Percentiles rank a stretch among this genome's conserved stretches.
Conservation (phyloP, 805 yeast species). For the Saccharomycopsis fodiens region DNA sequence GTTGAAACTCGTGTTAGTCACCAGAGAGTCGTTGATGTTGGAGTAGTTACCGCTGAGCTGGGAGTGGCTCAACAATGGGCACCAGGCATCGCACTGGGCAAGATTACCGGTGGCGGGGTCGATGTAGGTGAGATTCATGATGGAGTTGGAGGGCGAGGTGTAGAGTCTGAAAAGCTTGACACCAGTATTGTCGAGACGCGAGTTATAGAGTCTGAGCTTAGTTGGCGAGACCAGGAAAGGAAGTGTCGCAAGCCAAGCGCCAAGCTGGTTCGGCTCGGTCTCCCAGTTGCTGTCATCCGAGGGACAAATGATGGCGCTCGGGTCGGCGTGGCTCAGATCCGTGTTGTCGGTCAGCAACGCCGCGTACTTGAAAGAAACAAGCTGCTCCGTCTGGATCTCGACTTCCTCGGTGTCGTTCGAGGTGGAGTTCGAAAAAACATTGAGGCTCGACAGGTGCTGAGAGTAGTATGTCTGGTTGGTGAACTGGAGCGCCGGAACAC, state of each 20-base stretch:
- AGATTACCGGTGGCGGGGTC: constrained; percentile 61
- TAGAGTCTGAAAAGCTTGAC: constrained; percentile 62
- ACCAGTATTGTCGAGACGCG: constrained; percentile 40
- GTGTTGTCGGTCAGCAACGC: constrained; percentile 42
- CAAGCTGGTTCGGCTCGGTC: constrained; percentile 39
- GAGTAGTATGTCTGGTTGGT: constrained; percentile 23
- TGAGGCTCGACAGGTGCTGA: constrained; percentile 6
- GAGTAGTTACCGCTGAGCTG: constrained; percentile 28
- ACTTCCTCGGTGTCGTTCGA: constrained; percentile 34
- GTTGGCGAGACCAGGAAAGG: constrained; percentile 57
- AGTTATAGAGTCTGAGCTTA: constrained; percentile 63
- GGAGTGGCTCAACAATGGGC: constrained; percentile 54
- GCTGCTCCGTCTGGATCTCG: constrained; percentile 48
- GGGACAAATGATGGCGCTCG: constrained; percentile 51
- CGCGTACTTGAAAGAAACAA: constrained; percentile 52
- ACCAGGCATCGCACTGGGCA: constrained; percentile 75
- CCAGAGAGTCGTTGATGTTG: constrained; percentile 25
- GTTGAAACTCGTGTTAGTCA: constrained; percentile 18
- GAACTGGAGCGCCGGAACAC: constrained; percentile 36
- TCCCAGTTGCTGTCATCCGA: constrained; percentile 44
- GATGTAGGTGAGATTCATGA: constrained; percentile 83
- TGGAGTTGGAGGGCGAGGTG: constrained; percentile 75
- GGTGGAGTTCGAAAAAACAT: constrained; percentile 24
- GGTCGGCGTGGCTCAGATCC: constrained; percentile 26
- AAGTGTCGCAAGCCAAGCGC: constrained; percentile 57